Evolutionary conservation across 371 early-diverging fungal species (phyloP).

Genomic region (Mucor saturninus): DNA sequence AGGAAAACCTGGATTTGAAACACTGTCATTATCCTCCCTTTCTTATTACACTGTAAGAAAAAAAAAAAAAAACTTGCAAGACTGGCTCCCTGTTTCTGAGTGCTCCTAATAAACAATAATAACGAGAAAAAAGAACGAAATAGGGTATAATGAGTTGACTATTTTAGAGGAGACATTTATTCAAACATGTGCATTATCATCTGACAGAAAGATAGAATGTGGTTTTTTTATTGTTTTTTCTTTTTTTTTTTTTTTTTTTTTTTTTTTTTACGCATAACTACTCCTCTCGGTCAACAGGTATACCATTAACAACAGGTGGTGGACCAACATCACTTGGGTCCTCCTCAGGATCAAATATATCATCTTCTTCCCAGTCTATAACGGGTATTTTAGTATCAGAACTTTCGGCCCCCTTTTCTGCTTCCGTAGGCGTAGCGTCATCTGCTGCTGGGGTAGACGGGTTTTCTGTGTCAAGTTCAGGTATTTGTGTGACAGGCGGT

Average conservation of each 20-base stretch:
- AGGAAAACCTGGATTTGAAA: no score
- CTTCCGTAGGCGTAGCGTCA: neutral
- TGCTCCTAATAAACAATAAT: neutral
- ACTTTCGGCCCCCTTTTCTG: neutral
- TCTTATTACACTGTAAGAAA: no score
- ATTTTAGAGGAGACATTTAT: neutral
- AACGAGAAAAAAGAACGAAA: neutral
- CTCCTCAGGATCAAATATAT: constrained; percentile 13
- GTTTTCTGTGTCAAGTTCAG: neutral
- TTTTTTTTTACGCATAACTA: neutral
- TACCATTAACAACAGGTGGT: constrained; percentile 15
- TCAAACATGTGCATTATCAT: neutral
- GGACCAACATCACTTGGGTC: constrained; percentile 20
- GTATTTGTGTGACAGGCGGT: neutral
- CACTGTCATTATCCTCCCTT: no score
- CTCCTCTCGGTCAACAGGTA: constrained; percentile 11
- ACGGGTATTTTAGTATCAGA: neutral
- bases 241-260: no score
- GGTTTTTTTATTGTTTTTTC: neutral
- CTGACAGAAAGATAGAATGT: neutral
- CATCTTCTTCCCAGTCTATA: constrained; percentile 17
- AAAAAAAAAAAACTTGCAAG: no score
- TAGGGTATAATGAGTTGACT: neutral
- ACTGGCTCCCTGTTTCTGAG: no score
- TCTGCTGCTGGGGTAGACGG: neutral